These are phyloP conservation scores for Nicotiana tomentosiformis DNA, from an alignment of 257 asterid genomes.

Conservation along the genomic window DNA sequence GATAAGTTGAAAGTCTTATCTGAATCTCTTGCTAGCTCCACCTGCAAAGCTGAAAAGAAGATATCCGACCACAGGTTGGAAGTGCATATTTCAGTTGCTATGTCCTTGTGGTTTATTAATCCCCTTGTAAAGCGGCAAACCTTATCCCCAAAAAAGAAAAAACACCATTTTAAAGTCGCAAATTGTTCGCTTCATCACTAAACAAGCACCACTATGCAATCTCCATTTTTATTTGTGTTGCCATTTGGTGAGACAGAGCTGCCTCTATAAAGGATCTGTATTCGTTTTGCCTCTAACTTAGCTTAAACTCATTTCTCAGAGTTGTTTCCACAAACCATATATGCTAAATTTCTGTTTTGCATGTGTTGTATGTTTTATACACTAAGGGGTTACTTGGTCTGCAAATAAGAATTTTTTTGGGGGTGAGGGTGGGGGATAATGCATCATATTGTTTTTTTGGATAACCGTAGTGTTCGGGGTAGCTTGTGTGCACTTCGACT, in stretches of 20 bases:
- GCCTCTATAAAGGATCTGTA: neutral
- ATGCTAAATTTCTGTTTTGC: neutral
- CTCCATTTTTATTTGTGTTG: neutral
- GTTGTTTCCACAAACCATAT: neutral
- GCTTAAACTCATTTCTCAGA: neutral
- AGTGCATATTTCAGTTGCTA: neutral
- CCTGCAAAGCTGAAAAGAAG: constrained; percentile 82
- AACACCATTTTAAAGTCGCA: neutral
- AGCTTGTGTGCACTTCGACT: no score
- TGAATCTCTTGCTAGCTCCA: constrained; percentile 85
- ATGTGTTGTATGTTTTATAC: neutral
- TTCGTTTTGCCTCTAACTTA: neutral
- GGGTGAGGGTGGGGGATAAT: neutral
- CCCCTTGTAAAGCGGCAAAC: neutral
- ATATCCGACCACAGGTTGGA: constrained; percentile 69
- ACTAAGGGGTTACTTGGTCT: neutral
- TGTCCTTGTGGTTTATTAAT: neutral
- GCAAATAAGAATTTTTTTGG: neutral
- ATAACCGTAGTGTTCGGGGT: no score
- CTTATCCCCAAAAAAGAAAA: neutral
- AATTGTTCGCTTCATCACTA: neutral
- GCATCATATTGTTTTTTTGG: neutral
- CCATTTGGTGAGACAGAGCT: neutral
- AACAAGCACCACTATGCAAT: neutral
- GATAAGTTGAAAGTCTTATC: constrained; percentile 90